Conservation (phyloP, 2,329 filamentous ascomycete genomes). For the Shiraia sp. region DNA sequence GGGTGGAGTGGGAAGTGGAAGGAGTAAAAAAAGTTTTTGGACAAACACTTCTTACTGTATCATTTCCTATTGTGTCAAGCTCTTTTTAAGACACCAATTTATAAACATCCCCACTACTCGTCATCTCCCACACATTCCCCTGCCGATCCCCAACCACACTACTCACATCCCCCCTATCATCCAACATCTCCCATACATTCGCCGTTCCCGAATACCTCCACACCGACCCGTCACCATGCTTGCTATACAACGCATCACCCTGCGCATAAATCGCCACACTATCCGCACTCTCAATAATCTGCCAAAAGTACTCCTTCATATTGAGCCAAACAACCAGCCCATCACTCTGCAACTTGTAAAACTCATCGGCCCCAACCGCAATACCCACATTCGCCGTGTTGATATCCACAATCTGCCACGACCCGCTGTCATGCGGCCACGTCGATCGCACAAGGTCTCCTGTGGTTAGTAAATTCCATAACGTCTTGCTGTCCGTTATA, state of each 20-base stretch:
- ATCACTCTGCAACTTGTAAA: conserved; percentile 34
- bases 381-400: conserved; percentile 27
- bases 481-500: conserved; percentile 25
- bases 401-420: conserved; percentile 29
- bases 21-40: too few relatives aligned
- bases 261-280: conserved; percentile 20
- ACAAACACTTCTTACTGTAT: too few relatives aligned
- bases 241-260: conserved; percentile 25
- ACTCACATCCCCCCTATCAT: conserved; percentile 11
- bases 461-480: conserved; percentile 30
- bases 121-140: conserved; percentile 28
- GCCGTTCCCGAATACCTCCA: conserved; percentile 35
- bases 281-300: conserved; percentile 20
- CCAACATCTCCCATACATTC: conserved; percentile 31
- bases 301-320: conserved; percentile 23
- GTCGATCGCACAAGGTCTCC: conserved; percentile 30
- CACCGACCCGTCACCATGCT: conserved; percentile 27
- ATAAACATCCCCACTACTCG: conserved; percentile 22
- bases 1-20: conserved; percentile 15
- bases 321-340: conserved; percentile 33
- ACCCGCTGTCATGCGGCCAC: conserved; percentile 23
- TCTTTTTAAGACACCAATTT: conserved; percentile 26
- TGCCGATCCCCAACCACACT: conserved; percentile 25
- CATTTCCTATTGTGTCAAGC: too few relatives aligned
- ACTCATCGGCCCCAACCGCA: conserved; percentile 29